Percentiles rank a stretch among this genome's conserved stretches.
Conservation (phyloP, 768 basidiomycete genomes). For the Boletus sp. region DNA sequence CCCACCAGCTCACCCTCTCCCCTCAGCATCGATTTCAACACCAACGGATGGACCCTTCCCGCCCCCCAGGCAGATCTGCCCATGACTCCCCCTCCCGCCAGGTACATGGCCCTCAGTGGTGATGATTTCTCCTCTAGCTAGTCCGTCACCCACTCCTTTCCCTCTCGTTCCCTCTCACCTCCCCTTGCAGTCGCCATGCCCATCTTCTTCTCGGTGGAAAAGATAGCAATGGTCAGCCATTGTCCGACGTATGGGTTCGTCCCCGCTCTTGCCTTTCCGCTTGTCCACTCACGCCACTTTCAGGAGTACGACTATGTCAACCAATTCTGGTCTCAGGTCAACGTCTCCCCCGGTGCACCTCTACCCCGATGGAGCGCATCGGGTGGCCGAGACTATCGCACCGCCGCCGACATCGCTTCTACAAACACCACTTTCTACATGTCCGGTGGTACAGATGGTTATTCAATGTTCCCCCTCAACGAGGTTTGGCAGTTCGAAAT, state of each 20-base stretch:
- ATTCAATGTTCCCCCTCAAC: slow-evolving; percentile 44
- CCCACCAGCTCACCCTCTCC: slow-evolving; percentile 1
- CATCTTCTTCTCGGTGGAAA: slow-evolving; percentile 75
- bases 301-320: slow-evolving; percentile 77
- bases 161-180: slow-evolving; percentile 17
- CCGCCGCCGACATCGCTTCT: slow-evolving; percentile 22
- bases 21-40: slow-evolving; percentile 57
- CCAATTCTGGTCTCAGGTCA: slow-evolving; percentile 71
- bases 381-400: slow-evolving; percentile 70
- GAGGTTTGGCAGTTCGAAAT: slow-evolving; percentile 71
- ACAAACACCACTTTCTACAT: slow-evolving; percentile 72
- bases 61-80: slow-evolving; percentile 47
- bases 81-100: slow-evolving; percentile 50
- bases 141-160: slow-evolving; percentile 40
- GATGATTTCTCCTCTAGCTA: slow-evolving; percentile 79
- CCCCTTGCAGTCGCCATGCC: slow-evolving; percentile 55
- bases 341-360: slow-evolving; percentile 50
- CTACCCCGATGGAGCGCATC: slow-evolving; percentile 66
- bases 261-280: neutral
- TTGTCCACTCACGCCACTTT: slow-evolving; percentile 6
- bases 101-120: slow-evolving; percentile 63
- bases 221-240: slow-evolving; percentile 46
- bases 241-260: slow-evolving; percentile 75
- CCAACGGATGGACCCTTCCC: slow-evolving; percentile 59
- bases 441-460: slow-evolving; percentile 63